Base-by-base conservation (phyloP, 148 eudicot species). In the Rheum nobile region DNA sequence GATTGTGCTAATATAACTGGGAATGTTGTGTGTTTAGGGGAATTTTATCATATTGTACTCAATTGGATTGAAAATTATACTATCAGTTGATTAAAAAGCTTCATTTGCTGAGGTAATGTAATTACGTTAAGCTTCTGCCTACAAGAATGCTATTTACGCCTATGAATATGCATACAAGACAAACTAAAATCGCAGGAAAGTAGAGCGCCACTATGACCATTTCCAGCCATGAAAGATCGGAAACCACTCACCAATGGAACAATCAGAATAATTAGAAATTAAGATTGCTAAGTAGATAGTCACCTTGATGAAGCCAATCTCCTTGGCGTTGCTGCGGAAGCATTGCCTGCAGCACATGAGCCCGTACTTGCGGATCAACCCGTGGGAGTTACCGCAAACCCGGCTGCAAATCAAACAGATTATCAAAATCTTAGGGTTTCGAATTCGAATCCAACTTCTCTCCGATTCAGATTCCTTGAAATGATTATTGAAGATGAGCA, bases 321-420 rank as follows among this genome's bases (percentile, higher is more conserved):
- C 71, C 71, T 67, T 67, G 71, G 71, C 71, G 71, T 67, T 67
- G 71, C 71, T 67, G 10, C 71, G 71, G 39, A 67, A 67, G 71
- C 71, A 67, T 29, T 67, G 71, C 24, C 71, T 67, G 43, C 71
- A 67, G 16, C 71, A 67, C 13, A 8, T 67, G 22, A 67, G 43
- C 21, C 71, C 71, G 71, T 67, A 67, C 26, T 67, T 67, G 71
- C 71, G 71, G 71, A 67, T 67, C 24, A 67, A 32, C 11, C 42
- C 71, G 43, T 67, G 71, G 1, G 71, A 67, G 71, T 67, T 67
- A 32, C 71, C 71, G 5, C 71, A 67, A 10, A 67, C 71, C 16
- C 71, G 71, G 71, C 71, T 67, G 32, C 71, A 67, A n/a, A 67
- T 67, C 71, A 17, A 67, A 17, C 65, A 57, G 4, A 22, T 55